Base-by-base conservation (phyloP, 2,329 filamentous ascomycete species). In the Escovopsis sp. region DNA sequence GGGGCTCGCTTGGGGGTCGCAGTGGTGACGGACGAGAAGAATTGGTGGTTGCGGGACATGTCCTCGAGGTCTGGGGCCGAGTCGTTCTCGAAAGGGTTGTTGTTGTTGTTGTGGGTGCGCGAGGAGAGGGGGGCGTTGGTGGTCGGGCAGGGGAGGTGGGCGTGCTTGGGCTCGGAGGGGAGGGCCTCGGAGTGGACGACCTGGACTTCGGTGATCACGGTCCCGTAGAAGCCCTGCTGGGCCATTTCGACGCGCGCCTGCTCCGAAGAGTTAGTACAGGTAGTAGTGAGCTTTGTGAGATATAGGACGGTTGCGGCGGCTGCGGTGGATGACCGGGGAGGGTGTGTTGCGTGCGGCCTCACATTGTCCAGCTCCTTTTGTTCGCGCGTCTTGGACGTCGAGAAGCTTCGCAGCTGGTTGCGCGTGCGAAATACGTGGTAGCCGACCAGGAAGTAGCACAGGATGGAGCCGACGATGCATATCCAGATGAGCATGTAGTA, bases 401-500 rank as follows among this genome's bases (percentile, higher is more conserved):
- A 67, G 28, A 75, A 50, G 48, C 73, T 73, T 29, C 59, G 63
- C 34, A 71, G 54, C 40, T 62, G 59, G 40, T 75, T 74, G 8
- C 71, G 57, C 33, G 70, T 66, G 37, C 65, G 68, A 44, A 75
- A 75, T 16, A 76, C 70, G 34, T 72, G 66, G 44, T 67, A 73
- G 16, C 71, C 71, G 30, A 76, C 69, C 21, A 70, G 54, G 15
- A 66, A 52, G 43, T 76, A 75, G 37, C 73, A 70, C 33, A 68
- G 37, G 13, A 65, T 53, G 0, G 70, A 74, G 11, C 70, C 53
- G 31, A 63, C 50, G 35, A 72, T 73, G 48, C 70, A 76, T 10
- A 68, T 57, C 70, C 70, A 75, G 32, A 75, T 70, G 3, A 72
- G 66, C 41, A 75, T 59, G 48, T 76, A 76, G 50, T 75, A 76